A percentile compares a stretch with the other conserved stretches of the same genome.
Evolutionary conservation across 371 early-diverging fungal genomes (phyloP).

Genomic region (Mortierella sp.): DNA sequence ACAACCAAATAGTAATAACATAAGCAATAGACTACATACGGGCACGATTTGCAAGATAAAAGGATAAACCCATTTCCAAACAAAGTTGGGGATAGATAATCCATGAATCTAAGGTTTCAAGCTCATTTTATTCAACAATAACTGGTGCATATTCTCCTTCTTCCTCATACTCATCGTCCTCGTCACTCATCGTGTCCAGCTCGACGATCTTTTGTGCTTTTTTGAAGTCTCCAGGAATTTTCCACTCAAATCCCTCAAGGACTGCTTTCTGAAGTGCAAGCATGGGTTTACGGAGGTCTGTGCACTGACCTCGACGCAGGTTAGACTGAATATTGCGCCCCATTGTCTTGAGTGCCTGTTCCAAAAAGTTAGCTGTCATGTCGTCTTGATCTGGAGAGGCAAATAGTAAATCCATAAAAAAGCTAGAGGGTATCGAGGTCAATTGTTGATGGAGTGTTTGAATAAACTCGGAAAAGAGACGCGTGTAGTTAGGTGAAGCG

Average conservation of each 20-base stretch:
- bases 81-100: too few species aligned
- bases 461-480: conserved; percentile 36
- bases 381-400: conserved; percentile 54
- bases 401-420: conserved; percentile 56
- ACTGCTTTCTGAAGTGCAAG: conserved; percentile 43
- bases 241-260: conserved; percentile 51
- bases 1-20: too few species aligned
- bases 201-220: conserved; percentile 29
- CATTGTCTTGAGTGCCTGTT: conserved; percentile 32
- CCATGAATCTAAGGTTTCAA: neutral
- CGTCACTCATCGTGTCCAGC: conserved; percentile 11
- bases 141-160: conserved; percentile 57
- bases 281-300: conserved; percentile 49
- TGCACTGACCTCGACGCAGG: conserved; percentile 32
- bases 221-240: conserved; percentile 53
- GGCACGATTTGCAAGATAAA: too few species aligned
- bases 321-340: conserved; percentile 37
- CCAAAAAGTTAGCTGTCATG: conserved; percentile 56
- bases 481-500: conserved; percentile 38
- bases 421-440: conserved; percentile 50
- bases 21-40: too few species aligned
- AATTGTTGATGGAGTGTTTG: conserved; percentile 38
- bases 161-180: conserved; percentile 50
- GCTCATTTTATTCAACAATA: conserved; percentile 38
- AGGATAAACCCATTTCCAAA: too few species aligned